These are phyloP conservation scores for Plantago major DNA, from an alignment of 257 asterid genomes.

Conservation along the genomic window DNA sequence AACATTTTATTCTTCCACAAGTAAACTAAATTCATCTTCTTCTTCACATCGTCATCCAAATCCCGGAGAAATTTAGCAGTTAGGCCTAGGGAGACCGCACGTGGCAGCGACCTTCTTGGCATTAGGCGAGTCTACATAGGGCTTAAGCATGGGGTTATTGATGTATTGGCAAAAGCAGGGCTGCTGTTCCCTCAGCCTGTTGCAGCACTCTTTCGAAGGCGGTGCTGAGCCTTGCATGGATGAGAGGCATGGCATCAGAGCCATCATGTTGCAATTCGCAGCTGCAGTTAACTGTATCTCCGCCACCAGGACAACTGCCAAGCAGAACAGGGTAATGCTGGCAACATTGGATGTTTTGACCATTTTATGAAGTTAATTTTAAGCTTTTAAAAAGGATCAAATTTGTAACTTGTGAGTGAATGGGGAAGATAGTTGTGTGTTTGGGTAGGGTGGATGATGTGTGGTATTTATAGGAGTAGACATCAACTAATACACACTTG, in stretches of 20 bases:
- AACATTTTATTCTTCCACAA: too few species aligned
- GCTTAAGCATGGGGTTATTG: slow-evolving; percentile 14
- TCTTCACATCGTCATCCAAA: too few species aligned
- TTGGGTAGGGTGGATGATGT: too few species aligned
- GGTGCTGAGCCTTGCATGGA: slow-evolving; percentile 1
- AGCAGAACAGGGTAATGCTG: neutral
- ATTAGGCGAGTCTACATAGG: slow-evolving; percentile 13
- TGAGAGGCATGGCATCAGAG: slow-evolving; percentile 8
- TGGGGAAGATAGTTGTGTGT: too few species aligned
- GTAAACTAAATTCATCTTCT: too few species aligned
- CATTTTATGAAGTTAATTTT: too few species aligned
- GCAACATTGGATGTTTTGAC: too few species aligned
- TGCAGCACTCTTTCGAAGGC: slow-evolving; percentile 25
- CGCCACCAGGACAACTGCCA: neutral
- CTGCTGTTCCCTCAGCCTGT: slow-evolving; percentile 18
- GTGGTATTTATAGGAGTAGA: too few species aligned
- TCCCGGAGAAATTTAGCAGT: neutral
- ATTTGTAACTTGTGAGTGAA: too few species aligned
- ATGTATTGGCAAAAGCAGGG: slow-evolving; percentile 32
- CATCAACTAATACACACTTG: too few species aligned
- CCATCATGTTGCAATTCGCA: slow-evolving; percentile 10
- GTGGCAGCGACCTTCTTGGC: slow-evolving; percentile 18
- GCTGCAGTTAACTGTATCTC: slow-evolving; percentile 2
- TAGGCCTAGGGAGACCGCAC: slow-evolving; percentile 17
- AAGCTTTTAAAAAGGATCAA: too few species aligned